Conservation (phyloP, 768 basidiomycete genomes). For the Lactarius hatsudake region DNA sequence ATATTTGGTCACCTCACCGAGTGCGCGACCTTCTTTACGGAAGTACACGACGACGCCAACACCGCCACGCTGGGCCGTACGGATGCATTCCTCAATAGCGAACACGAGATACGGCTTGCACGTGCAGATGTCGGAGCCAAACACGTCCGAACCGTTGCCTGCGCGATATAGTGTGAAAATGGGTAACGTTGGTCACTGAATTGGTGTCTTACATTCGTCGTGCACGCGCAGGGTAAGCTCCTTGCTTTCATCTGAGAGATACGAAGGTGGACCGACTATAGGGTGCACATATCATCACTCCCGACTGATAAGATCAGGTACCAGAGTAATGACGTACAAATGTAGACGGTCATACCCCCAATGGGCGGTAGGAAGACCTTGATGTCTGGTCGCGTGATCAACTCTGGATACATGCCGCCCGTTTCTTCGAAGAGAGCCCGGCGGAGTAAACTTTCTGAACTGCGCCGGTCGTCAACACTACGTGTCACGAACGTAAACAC, state of each 20-base stretch:
- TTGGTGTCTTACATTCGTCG: constrained; percentile 70
- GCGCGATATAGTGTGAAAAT: neutral
- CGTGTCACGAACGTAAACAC: neutral
- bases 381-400: constrained; percentile 93
- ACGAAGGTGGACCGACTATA: constrained; percentile 79
- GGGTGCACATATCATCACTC: neutral
- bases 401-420: constrained; percentile 93
- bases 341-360: constrained; percentile 87
- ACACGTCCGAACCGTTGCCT: constrained; percentile 95
- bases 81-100: constrained; percentile 92
- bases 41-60: constrained; percentile 94
- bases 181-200: neutral
- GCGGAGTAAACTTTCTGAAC: constrained; percentile 79
- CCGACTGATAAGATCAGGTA: constrained; percentile 10
- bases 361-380: constrained; percentile 96
- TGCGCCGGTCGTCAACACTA: constrained; percentile 31
- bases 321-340: constrained; percentile 50
- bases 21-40: constrained; percentile 88
- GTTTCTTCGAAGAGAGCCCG: constrained; percentile 96
- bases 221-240: constrained; percentile 87
- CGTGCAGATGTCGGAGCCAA: constrained; percentile 89
- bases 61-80: constrained; percentile 77
- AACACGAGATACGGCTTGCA: constrained; percentile 92
- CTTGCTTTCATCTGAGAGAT: constrained; percentile 69
- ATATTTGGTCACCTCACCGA: constrained; percentile 95